phyloP scores from a whole-genome alignment of 108 stramenopile species.

The Schizochytrium sp. region DNA sequence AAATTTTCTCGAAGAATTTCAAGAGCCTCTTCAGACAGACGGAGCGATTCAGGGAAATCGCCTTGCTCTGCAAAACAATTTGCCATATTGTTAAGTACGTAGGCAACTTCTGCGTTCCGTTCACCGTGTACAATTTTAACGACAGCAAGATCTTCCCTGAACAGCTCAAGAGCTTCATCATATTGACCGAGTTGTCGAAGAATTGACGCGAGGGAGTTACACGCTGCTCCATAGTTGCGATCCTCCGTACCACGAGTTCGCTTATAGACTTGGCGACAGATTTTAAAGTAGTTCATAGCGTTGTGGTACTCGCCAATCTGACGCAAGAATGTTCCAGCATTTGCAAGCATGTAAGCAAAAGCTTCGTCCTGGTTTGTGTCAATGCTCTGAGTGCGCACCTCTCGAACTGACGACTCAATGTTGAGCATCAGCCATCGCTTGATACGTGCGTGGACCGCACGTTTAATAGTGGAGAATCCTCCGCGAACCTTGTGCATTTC shows the following conservation, averaged over 20 bases:
- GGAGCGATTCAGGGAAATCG: neutral
- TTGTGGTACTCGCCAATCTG: conserved; percentile 56
- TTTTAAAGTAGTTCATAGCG: conserved; percentile 22
- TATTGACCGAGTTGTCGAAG: conserved; percentile 14
- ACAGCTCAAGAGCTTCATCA: neutral
- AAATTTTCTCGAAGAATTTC: neutral
- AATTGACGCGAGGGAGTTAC: conserved; percentile 10
- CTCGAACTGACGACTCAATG: neutral
- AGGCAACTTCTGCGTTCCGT: neutral
- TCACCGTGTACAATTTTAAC: neutral
- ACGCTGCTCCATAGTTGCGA: conserved; percentile 6
- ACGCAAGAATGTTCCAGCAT: neutral
- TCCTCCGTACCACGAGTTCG: conserved; percentile 34
- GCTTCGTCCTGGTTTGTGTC: conserved; percentile 4
- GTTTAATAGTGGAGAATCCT: conserved; percentile 26
- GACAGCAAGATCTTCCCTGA: neutral
- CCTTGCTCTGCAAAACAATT: conserved; percentile 29
- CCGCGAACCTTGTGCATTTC: neutral
- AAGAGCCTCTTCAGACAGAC: conserved; percentile 4
- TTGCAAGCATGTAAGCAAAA: conserved; percentile 16
- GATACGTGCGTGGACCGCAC: neutral
- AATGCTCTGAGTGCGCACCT: neutral
- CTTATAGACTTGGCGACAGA: conserved; percentile 30
- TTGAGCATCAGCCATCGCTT: conserved; percentile 34
- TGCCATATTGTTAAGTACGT: conserved; percentile 6